Conservation (phyloP, 768 basidiomycete genomes). For the Tulasnella sp. region DNA sequence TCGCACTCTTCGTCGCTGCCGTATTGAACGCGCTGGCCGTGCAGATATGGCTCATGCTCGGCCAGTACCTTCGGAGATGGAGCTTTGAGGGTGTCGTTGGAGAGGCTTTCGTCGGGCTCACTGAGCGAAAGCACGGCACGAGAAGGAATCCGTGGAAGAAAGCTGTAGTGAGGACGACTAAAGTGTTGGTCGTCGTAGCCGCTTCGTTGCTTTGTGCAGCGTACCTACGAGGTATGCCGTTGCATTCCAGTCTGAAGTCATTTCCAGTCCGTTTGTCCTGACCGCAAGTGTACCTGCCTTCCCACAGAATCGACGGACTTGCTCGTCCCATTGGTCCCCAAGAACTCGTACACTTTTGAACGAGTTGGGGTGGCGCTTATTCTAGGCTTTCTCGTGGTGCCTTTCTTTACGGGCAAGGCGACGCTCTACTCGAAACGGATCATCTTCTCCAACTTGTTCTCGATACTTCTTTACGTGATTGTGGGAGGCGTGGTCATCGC, state of each 20-base stretch:
- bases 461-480: not conserved
- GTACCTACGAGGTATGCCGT: slow-evolving; percentile 7
- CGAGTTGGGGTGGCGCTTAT: slow-evolving; percentile 1
- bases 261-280: not conserved
- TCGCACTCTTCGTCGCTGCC: slow-evolving; percentile 3
- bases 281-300: not conserved
- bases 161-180: slow-evolving; percentile 3
- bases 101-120: slow-evolving; percentile 13
- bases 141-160: slow-evolving; percentile 14
- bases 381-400: slow-evolving; percentile 4
- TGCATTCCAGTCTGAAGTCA: not conserved
- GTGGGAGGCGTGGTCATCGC: not conserved
- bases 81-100: slow-evolving; percentile 14
- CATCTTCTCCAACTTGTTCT: slow-evolving; percentile 4
- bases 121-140: not conserved
- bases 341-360: slow-evolving; percentile 16
- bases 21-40: slow-evolving; percentile 6
- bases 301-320: slow-evolving; percentile 14
- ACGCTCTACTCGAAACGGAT: slow-evolving; percentile 8
- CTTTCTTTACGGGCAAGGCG: not conserved
- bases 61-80: slow-evolving; percentile 11
- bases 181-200: not conserved
- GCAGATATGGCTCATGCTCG: slow-evolving; percentile 13
- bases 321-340: slow-evolving; percentile 13
- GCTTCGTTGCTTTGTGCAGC: slow-evolving; percentile 8